Evolutionary conservation across 1,284 basidiomycete species (phyloP).

Genomic region (Rhizoctonia solani): DNA sequence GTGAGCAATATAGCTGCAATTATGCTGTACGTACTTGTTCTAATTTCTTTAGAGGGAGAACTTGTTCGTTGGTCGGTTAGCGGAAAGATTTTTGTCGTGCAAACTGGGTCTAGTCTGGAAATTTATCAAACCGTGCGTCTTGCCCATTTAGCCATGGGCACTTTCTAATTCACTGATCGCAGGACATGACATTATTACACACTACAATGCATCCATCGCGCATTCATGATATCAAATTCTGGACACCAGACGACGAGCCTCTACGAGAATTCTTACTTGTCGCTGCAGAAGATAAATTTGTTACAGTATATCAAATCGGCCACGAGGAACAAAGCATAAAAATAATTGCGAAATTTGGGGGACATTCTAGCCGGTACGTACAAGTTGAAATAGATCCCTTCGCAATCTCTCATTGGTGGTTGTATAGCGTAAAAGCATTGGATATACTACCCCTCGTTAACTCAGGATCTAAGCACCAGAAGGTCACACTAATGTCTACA

Average conservation of each 20-base stretch:
- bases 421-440: slow-evolving; percentile 68
- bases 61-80: slow-evolving; percentile 80
- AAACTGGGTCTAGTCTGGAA: slow-evolving; percentile 76
- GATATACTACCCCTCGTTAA: slow-evolving; percentile 63
- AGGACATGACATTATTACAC: slow-evolving; percentile 74
- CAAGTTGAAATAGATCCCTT: neutral
- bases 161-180: neutral
- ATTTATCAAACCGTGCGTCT: slow-evolving; percentile 74
- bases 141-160: neutral
- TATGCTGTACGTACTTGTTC: neutral
- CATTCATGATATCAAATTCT: slow-evolving; percentile 79
- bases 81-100: slow-evolving; percentile 78
- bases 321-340: slow-evolving; percentile 43
- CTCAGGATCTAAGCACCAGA: slow-evolving; percentile 45
- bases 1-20: slow-evolving; percentile 49
- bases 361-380: slow-evolving; percentile 73
- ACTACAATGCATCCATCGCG: slow-evolving; percentile 75
- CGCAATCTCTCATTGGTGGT: slow-evolving; percentile 8
- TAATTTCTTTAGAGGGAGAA: slow-evolving; percentile 70
- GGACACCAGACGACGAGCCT: slow-evolving; percentile 52
- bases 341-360: slow-evolving; percentile 65
- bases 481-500: slow-evolving; percentile 69
- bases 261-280: slow-evolving; percentile 72
- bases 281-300: slow-evolving; percentile 83
- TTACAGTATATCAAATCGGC: slow-evolving; percentile 69